Base-by-base conservation (phyloP, 345 rosid genomes). In the Carallia pectinifolia region DNA sequence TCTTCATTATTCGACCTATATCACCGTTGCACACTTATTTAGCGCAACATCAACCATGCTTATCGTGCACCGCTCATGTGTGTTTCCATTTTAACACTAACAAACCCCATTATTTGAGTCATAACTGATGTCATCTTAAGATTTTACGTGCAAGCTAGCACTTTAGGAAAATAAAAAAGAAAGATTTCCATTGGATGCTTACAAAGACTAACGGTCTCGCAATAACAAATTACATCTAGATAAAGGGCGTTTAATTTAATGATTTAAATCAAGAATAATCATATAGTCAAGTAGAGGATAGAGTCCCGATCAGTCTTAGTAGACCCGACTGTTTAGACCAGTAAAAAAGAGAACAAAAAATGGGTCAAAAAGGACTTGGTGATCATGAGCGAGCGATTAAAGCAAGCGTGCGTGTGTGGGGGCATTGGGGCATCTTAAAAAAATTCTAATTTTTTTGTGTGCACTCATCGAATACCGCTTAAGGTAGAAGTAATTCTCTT, bases 381-480 rank as follows among this genome's bases (percentile, higher is more conserved):
- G 53, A 38, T 23, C 23, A 23, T 39, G 8, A 13, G 6, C 5
- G 40, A 67, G 59, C 61, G 61, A 60, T 69, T 33, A 53, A 53
- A 72, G 38, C 38, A 7, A 8, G 36, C 53, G 58, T n/a, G 79
- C 65, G 36, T 44, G 58, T n/a, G 79, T 68, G 62, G 55, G 40
- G 40, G 15, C 61, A 0, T 8, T 23, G 27, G 52, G 58, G 44
- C 67, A 1, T 44, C 17, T 44, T 39, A n/a, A 33, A 17, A 53
- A 60, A 61, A 64, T 15, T 54, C 31, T 34, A 55, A 47, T 63
- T 40, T 53, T 23, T 80, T 76, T 6, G 65, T 60, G 70, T 76
- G 58, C 70, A 76, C 74, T 70, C 76, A 62, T 73, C 31, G 18
- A 74, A 80, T 50, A 9, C 56, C 54, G n/a, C 37, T 12, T 10